Conservation (phyloP, 169 alveolate species). For the Plasmodium billcollinsi region DNA sequence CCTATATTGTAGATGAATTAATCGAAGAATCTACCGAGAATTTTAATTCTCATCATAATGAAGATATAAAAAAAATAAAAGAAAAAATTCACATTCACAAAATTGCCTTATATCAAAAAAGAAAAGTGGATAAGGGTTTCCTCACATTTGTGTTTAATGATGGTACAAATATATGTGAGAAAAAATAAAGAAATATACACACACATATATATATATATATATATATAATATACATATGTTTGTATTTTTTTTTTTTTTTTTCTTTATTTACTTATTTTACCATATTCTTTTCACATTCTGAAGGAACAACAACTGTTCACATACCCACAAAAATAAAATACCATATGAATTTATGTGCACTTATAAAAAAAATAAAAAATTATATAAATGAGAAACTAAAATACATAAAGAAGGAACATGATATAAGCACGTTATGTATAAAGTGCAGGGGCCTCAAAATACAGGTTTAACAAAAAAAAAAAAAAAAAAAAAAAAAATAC, state of each 20-base stretch:
- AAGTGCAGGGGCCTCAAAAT: slow-evolving; percentile 9
- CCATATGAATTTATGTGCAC: slow-evolving; percentile 22
- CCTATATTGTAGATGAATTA: slow-evolving; percentile 34
- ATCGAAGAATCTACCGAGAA: slow-evolving; percentile 9
- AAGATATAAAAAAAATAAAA: slow-evolving; percentile 5
- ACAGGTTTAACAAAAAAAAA: background rate
- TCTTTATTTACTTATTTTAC: background rate
- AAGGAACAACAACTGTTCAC: slow-evolving; percentile 1
- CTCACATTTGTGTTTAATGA: slow-evolving; percentile 11
- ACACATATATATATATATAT: slow-evolving; percentile 24
- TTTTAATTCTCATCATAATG: background rate
- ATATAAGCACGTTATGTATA: slow-evolving; percentile 15
- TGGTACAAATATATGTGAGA: background rate
- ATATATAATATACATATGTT: background rate
- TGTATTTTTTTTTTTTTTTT: background rate
- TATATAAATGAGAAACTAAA: slow-evolving; percentile 6
- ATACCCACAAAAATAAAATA: slow-evolving; percentile 19
- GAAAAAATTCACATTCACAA: slow-evolving; percentile 6
- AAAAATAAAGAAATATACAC: background rate
- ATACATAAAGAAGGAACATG: slow-evolving; percentile 11
- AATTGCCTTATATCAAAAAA: slow-evolving; percentile 9
- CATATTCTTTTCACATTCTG: background rate
- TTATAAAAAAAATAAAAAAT: slow-evolving; percentile 19
- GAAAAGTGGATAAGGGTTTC: slow-evolving; percentile 36
- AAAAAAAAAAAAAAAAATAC: background rate